These are phyloP conservation scores for Boeremia exigua DNA, from an alignment of 2,329 filamentous ascomycete genomes.

Conservation along the genomic window DNA sequence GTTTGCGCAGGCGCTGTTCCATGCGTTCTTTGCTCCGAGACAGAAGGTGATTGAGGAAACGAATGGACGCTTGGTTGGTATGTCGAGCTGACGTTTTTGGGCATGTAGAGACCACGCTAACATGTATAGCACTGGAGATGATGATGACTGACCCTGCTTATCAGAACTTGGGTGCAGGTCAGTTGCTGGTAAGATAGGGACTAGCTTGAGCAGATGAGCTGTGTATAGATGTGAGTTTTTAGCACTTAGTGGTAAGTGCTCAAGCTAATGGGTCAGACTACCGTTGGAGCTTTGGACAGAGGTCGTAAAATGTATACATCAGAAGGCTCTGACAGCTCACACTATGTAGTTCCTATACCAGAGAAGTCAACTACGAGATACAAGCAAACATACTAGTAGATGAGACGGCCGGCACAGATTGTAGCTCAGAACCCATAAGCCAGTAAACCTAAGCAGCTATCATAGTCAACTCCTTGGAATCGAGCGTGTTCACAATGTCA, in stretches of 20 bases:
- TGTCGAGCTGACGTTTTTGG: not conserved
- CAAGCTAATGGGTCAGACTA: not conserved
- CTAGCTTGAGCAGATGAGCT: constrained; percentile 12
- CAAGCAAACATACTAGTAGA: constrained; percentile 14
- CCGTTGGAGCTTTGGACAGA: constrained; percentile 14
- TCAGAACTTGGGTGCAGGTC: constrained; percentile 10
- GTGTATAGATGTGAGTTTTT: constrained; percentile 11
- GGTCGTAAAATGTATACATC: constrained; percentile 11
- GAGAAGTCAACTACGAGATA: constrained; percentile 14
- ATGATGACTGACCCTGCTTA: constrained; percentile 13
- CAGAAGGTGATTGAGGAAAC: constrained; percentile 15
- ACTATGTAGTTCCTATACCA: constrained; percentile 7
- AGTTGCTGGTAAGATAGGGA: constrained; percentile 9
- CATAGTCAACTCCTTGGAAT: too few relatives aligned
- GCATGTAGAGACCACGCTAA: not conserved
- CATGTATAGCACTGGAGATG: constrained; percentile 13
- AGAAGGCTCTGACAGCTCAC: constrained; percentile 9
- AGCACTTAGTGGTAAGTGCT: not conserved
- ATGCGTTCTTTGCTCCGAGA: constrained; percentile 9
- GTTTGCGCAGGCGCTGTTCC: constrained; percentile 15
- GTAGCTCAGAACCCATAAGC: not conserved
- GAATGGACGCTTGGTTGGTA: constrained; percentile 8
- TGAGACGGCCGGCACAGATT: constrained; percentile 8
- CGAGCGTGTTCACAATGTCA: too few relatives aligned
- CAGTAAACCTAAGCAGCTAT: too few relatives aligned